Evolutionary conservation across 2,329 filamentous ascomycete species (phyloP), one percentile per base, ranked within the genome.

Genomic region (Neopestalotiopsis sp.): DNA sequence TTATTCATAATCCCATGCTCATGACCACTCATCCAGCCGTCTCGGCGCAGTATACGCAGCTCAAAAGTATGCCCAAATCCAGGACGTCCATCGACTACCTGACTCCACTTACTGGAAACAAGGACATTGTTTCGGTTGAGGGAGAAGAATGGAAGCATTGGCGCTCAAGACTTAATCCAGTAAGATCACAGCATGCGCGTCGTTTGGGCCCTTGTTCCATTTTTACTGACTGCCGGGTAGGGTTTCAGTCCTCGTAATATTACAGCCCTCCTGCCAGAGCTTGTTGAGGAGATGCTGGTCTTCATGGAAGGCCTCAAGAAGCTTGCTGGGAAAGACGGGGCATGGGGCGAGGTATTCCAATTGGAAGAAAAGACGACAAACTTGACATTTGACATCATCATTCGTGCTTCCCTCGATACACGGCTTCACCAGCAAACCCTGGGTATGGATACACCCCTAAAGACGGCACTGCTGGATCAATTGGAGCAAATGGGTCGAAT

Each of bases 241-340:
- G 79, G 78, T 6, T 82, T 82, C 70, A 74, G 76, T 1, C 70
- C 74, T 49, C 74, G 73, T 40, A 79, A 81, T 66, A 58, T 81
- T 53, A 74, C 76, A 67, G 73, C 74, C 1, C 61, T 80, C 45
- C 70, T 77, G 1, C 78, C 78, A 1, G 69, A 57, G 17, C 72
- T 79, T 38, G 67, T 79, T 9, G 73, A 78, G 10, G 76, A 76
- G 67, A 71, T 72, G 42, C 49, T 58, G 24, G 70, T 70, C 32
- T 74, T 73, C 66, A 69, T 70, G 40, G 71, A 69, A n/a, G 62
- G 66, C 13, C 68, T 78, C 66, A 68, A 66, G 40, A 40, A 49
- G 10, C 34, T 45, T 9, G 65, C 68, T 9, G 65, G 69, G 17
- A 45, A 66, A 32, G 42, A 59, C 13, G 76, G 72, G 6, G 57